Evolutionary conservation across 2,329 filamentous ascomycete genomes (phyloP).

Genomic region (Cryphonectria radicalis): DNA sequence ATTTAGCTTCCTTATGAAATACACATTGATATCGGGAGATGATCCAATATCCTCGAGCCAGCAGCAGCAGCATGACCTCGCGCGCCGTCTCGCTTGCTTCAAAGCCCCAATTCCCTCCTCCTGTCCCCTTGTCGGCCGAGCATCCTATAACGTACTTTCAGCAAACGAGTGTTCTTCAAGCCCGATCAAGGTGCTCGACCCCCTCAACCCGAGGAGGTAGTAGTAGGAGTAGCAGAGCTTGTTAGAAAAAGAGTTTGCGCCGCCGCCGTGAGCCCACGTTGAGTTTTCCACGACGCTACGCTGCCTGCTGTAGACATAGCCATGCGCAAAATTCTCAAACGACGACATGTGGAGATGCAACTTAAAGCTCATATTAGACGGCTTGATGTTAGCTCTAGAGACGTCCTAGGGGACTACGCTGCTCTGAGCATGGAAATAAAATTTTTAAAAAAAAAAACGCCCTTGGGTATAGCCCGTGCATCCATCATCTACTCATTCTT

Average conservation of each 20-base stretch:
- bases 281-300: background rate
- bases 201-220: background rate
- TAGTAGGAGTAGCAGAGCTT: background rate
- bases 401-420: background rate
- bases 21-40: background rate
- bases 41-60: background rate
- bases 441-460: background rate
- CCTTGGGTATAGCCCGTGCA: slow-evolving; percentile 14
- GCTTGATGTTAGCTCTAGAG: background rate
- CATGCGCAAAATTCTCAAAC: background rate
- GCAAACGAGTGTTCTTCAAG: background rate
- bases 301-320: background rate
- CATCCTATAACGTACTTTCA: background rate
- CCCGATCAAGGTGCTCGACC: background rate
- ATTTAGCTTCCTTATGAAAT: background rate
- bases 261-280: background rate
- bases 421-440: background rate
- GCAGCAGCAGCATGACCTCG: background rate
- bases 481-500: slow-evolving; percentile 14
- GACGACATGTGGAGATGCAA: background rate
- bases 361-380: background rate
- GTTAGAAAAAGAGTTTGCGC: background rate
- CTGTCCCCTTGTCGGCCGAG: background rate
- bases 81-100: background rate
- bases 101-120: background rate